Conservation (phyloP, 2,329 filamentous ascomycete genomes). For the Aureobasidium sp. region DNA sequence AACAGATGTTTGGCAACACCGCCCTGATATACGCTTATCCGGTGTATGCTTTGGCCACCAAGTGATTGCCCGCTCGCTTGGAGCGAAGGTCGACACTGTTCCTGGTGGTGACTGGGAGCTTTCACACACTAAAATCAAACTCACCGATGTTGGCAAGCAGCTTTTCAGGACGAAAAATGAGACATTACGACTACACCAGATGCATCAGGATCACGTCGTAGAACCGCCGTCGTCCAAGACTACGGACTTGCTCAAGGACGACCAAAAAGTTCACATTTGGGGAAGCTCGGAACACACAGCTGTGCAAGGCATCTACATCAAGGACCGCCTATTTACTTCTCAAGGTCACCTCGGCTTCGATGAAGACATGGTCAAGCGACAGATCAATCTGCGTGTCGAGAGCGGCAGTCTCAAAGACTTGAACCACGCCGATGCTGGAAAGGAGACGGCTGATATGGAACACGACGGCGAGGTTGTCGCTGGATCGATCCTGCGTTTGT, state of each 20-base stretch:
- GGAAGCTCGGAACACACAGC: constrained; percentile 37
- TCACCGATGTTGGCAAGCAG: constrained; percentile 33
- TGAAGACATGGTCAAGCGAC: constrained; percentile 37
- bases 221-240: constrained; percentile 25
- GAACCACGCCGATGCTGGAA: constrained; percentile 30
- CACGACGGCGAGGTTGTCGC: constrained; percentile 35
- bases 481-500: constrained; percentile 36
- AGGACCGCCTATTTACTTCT: constrained; percentile 37
- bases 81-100: constrained; percentile 30
- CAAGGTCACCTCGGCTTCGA: constrained; percentile 42
- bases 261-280: constrained; percentile 42
- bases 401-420: constrained; percentile 32
- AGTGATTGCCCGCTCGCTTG: too few species aligned
- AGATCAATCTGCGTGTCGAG: constrained; percentile 39
- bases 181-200: constrained; percentile 37
- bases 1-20: constrained; percentile 42
- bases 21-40: constrained; percentile 44
- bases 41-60: constrained; percentile 45
- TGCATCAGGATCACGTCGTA: constrained; percentile 41
- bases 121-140: constrained; percentile 34
- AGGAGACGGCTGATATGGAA: constrained; percentile 32
- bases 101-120: constrained; percentile 40
- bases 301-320: constrained; percentile 40
- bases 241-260: constrained; percentile 30
- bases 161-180: constrained; percentile 32